Percentiles rank a stretch among this genome's conserved stretches.
Evolutionary conservation across 805 yeast genomes (phyloP).

Genomic region (Isabelozyma pseudorhagii): DNA sequence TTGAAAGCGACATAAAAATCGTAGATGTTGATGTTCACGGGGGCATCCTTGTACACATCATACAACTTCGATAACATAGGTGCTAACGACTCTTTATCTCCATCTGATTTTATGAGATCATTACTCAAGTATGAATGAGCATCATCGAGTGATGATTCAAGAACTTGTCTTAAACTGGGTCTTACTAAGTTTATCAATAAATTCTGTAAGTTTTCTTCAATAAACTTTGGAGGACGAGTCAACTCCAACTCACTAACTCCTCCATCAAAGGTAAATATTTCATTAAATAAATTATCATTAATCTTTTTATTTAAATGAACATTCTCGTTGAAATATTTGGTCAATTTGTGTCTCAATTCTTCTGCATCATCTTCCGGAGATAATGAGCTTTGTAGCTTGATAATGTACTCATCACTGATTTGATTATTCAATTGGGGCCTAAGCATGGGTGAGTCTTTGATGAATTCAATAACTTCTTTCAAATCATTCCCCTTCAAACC

Average conservation of each 20-base stretch:
- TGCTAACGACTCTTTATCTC: background rate
- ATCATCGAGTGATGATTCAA: slow-evolving; percentile 31
- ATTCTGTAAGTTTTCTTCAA: slow-evolving; percentile 38
- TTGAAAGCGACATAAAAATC: slow-evolving; percentile 66
- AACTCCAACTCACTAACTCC: slow-evolving; percentile 16
- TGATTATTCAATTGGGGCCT: slow-evolving; percentile 14
- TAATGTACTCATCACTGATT: slow-evolving; percentile 2
- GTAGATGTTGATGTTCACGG: slow-evolving; percentile 59
- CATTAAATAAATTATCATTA: slow-evolving; percentile 26
- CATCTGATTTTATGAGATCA: slow-evolving; percentile 6
- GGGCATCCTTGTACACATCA: slow-evolving; percentile 76
- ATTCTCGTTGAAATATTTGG: background rate
- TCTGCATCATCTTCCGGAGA: background rate
- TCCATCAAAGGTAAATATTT: slow-evolving; percentile 39
- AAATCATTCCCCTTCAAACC: slow-evolving; percentile 1
- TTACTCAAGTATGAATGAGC: slow-evolving; percentile 19
- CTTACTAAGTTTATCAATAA: slow-evolving; percentile 35
- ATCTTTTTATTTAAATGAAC: slow-evolving; percentile 1
- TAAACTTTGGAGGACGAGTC: slow-evolving; percentile 8
- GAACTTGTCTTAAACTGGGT: slow-evolving; percentile 29
- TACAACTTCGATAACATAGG: slow-evolving; percentile 61
- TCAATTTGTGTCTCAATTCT: background rate
- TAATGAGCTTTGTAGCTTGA: background rate
- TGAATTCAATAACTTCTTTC: background rate
- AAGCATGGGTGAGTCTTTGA: slow-evolving; percentile 5